Percentiles rank a stretch among this genome's conserved stretches.
These are phyloP conservation scores for Acacia confusa DNA, from an alignment of 306 rosid genomes.

Conservation along the genomic window DNA sequence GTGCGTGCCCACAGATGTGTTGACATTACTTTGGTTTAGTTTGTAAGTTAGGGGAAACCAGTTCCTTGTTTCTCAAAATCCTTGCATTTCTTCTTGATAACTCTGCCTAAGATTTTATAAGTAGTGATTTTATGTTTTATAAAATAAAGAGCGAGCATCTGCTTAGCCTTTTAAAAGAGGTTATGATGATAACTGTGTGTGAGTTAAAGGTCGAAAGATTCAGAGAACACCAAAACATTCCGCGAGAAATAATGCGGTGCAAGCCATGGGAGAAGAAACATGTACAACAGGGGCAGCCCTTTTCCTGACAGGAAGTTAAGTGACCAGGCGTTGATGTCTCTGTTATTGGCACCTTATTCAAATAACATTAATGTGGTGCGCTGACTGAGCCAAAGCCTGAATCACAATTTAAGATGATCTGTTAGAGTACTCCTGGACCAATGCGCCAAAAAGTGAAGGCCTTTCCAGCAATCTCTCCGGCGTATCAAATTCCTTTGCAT, in stretches of 20 bases:
- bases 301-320: not conserved
- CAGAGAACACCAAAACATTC: not conserved
- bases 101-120: not conserved
- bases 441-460: conserved; percentile 62
- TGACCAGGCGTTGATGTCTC: too few species aligned
- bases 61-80: too few species aligned
- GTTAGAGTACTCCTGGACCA: conserved; percentile 85
- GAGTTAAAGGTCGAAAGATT: not conserved
- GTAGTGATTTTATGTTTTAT: too few species aligned
- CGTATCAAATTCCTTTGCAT: conserved; percentile 75
- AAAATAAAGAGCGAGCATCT: not conserved
- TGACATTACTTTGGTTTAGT: too few species aligned
- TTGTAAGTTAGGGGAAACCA: too few species aligned
- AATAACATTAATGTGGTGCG: not conserved
- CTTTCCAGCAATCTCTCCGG: conserved; percentile 74
- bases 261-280: not conserved
- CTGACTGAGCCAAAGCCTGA: not conserved
- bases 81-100: not conserved
- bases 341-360: conserved; percentile 11
- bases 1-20: too few species aligned
- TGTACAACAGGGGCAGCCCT: not conserved
- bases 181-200: too few species aligned
- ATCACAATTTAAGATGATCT: conserved; percentile 45
- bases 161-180: not conserved
- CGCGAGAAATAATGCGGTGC: not conserved